Conservation (phyloP, 768 basidiomycete species). For the Podaxis sp. region DNA sequence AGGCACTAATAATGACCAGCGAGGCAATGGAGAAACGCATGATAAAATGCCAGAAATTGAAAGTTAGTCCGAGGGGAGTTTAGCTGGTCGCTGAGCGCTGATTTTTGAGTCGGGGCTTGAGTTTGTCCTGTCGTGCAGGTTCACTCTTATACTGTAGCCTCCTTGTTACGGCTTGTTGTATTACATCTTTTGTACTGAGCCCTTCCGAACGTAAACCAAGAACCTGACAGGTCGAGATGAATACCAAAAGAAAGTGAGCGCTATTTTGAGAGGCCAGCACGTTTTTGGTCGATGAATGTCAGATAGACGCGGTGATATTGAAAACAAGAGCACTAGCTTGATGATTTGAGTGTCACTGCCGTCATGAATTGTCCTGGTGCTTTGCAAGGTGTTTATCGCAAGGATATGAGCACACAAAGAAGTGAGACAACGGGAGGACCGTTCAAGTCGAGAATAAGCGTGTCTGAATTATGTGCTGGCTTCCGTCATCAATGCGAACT, state of each 20-base stretch:
- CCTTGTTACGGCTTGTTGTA: not conserved
- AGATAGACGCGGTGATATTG: not conserved
- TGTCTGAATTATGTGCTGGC: no score
- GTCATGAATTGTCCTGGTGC: no score
- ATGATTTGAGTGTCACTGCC: no score
- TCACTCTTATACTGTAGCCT: not conserved
- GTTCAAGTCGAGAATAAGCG: no score
- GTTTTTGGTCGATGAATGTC: not conserved
- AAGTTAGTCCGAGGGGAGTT: not conserved
- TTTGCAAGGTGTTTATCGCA: no score
- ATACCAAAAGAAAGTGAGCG: not conserved
- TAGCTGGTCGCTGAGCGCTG: not conserved
- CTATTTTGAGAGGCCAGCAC: not conserved
- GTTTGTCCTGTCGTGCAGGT: not conserved
- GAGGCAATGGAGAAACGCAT: slow-evolving; percentile 11
- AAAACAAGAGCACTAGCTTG: not conserved
- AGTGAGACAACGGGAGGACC: no score
- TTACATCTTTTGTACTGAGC: not conserved
- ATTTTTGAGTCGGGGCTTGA: not conserved
- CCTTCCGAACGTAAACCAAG: no score
- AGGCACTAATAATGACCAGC: not conserved
- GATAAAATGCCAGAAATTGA: not conserved
- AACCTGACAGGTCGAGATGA: not conserved
- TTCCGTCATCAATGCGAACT: no score
- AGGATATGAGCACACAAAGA: no score